Conservation (phyloP, 805 yeast species). For the Yarrowia porcina region DNA sequence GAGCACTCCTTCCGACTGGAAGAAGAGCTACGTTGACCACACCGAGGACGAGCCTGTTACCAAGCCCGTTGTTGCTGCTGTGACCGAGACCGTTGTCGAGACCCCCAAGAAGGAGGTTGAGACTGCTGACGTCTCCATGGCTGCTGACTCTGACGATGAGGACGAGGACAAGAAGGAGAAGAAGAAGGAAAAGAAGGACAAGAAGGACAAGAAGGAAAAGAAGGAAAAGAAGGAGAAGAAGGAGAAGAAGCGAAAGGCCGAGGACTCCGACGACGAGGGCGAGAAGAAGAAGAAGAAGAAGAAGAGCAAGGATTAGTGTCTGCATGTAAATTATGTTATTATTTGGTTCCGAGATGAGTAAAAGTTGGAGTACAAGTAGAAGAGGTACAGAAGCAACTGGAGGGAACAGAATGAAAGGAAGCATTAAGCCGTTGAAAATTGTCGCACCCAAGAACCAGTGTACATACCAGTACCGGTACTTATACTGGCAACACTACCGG, state of each 20-base stretch:
- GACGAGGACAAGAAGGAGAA: constrained; percentile 54
- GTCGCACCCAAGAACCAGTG: no score
- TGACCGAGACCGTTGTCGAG: constrained; percentile 27
- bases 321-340: constrained; percentile 25
- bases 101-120: constrained; percentile 38
- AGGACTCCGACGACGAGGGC: constrained; percentile 27
- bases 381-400: no score
- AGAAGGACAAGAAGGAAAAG: constrained; percentile 54
- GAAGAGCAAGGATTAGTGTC: constrained; percentile 25
- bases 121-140: constrained; percentile 39
- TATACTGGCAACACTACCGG: no score
- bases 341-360: not conserved
- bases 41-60: constrained; percentile 39
- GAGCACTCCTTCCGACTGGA: constrained; percentile 92
- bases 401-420: no score
- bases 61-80: constrained; percentile 38
- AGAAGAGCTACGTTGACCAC: constrained; percentile 70
- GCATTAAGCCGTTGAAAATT: no score
- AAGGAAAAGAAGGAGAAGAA: constrained; percentile 53
- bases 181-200: constrained; percentile 53
- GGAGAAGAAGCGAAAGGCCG: constrained; percentile 31
- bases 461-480: no score
- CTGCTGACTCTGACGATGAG: constrained; percentile 35
- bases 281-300: constrained; percentile 31
- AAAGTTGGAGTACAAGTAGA: not conserved